Evolutionary conservation across 768 basidiomycete species (phyloP).

Genomic region (Cystofilobasidium ferigula): DNA sequence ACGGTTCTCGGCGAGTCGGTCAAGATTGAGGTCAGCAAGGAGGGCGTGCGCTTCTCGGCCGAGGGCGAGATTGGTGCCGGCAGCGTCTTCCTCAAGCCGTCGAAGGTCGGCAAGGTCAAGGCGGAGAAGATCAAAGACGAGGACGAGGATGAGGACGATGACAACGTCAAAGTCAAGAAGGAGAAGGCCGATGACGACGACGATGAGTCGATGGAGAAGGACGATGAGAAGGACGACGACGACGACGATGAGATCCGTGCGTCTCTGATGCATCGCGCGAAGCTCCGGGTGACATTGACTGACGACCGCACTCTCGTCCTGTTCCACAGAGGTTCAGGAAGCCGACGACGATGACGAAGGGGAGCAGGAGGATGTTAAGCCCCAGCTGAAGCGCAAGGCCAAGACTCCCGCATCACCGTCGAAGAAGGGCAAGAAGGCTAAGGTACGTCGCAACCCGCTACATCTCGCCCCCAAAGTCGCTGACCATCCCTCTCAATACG

Average conservation of each 20-base stretch:
- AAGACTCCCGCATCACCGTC: constrained; percentile 2
- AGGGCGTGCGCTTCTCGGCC: constrained; percentile 80
- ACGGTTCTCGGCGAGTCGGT: constrained; percentile 83
- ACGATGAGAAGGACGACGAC: constrained; percentile 38
- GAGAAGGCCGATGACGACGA: constrained; percentile 36
- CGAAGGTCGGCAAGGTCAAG: constrained; percentile 40
- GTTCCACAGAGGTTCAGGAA: not conserved
- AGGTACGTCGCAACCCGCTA: constrained; percentile 7
- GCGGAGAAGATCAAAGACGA: constrained; percentile 19
- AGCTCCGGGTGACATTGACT: not conserved
- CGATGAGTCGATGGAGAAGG: constrained; percentile 33
- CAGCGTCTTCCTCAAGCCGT: constrained; percentile 58
- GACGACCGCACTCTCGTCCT: not conserved
- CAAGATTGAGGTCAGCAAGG: constrained; percentile 88
- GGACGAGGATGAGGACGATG: constrained; percentile 43
- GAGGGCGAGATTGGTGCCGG: constrained; percentile 95
- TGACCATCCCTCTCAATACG: not conserved
- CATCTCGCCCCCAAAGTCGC: not conserved
- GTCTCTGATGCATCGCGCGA: not conserved
- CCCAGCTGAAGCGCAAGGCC: constrained; percentile 28
- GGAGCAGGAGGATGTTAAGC: constrained; percentile 39
- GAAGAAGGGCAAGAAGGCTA: constrained; percentile 25
- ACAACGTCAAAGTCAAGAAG: constrained; percentile 39
- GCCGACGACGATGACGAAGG: too few relatives aligned
- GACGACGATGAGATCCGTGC: constrained; percentile 29